phyloP scores from a whole-genome alignment of 768 basidiomycete species.

The Boletellus ananas region DNA sequence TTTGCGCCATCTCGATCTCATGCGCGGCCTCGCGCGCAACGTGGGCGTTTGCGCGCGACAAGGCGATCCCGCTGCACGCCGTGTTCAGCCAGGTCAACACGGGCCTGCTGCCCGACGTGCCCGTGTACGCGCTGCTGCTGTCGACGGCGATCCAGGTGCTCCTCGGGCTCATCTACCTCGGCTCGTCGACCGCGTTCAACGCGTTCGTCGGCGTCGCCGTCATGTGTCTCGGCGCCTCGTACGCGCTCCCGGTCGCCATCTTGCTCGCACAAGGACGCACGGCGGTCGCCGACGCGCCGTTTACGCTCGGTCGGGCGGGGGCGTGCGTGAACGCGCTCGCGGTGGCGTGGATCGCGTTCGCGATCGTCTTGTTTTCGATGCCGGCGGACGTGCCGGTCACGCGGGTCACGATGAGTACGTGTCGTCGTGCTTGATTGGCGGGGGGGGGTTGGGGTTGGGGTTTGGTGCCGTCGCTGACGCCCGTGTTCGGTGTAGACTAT shows the following conservation, averaged over 20 bases:
- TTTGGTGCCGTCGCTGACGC: too few species aligned
- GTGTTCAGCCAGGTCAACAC: constrained; percentile 44
- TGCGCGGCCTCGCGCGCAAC: constrained; percentile 67
- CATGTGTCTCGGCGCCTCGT: constrained; percentile 62
- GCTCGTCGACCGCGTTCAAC: constrained; percentile 60
- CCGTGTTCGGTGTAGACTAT: constrained; percentile 42
- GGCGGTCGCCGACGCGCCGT: constrained; percentile 48
- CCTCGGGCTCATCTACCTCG: constrained; percentile 61
- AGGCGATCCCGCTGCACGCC: constrained; percentile 53
- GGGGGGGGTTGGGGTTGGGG: too few species aligned
- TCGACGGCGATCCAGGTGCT: constrained; percentile 56
- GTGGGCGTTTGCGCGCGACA: constrained; percentile 69
- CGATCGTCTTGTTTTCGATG: constrained; percentile 68
- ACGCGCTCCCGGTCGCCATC: constrained; percentile 58
- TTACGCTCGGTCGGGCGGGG: constrained; percentile 45
- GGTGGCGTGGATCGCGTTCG: constrained; percentile 57
- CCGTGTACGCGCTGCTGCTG: constrained; percentile 57
- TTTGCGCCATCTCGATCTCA: constrained; percentile 64
- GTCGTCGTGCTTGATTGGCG: too few species aligned
- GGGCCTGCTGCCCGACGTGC: constrained; percentile 42
- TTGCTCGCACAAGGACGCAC: constrained; percentile 43
- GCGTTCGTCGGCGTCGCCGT: constrained; percentile 66
- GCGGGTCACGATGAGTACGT: constrained; percentile 47
- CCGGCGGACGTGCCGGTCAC: constrained; percentile 58
- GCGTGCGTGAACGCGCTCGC: constrained; percentile 47